These are phyloP conservation scores for Aspergillus niger DNA, from an alignment of 2,329 filamentous ascomycete species.

Conservation along the genomic window DNA sequence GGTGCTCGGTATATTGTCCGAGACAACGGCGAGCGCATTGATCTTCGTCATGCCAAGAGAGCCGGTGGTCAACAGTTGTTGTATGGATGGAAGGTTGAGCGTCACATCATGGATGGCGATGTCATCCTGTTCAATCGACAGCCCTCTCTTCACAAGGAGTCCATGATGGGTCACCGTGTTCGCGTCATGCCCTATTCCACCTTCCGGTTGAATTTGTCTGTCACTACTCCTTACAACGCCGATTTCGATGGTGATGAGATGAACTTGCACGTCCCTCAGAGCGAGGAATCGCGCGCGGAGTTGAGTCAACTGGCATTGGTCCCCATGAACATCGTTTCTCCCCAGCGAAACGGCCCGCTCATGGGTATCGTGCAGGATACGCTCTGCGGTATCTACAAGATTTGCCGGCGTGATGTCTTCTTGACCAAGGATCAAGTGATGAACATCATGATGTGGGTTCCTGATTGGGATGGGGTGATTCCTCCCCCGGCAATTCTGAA, in stretches of 20 bases:
- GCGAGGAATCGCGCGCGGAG: constrained; percentile 93
- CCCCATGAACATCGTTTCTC: constrained; percentile 97
- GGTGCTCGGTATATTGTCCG: constrained; percentile 96
- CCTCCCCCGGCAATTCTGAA: constrained; percentile 93
- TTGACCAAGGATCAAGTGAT: constrained; percentile 88
- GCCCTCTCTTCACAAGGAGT: constrained; percentile 98
- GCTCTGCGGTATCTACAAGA: constrained; percentile 93
- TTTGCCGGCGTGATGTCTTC: constrained; percentile 90
- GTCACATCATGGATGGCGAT: constrained; percentile 92
- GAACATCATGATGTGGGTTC: constrained; percentile 97
- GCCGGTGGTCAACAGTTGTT: constrained; percentile 79
- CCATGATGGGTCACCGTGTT: constrained; percentile 99
- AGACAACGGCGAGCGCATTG: constrained; percentile 89
- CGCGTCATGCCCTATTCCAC: constrained; percentile 99
- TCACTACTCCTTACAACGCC: constrained; percentile 98
- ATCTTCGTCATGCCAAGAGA: constrained; percentile 88
- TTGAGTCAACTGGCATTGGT: constrained; percentile 94
- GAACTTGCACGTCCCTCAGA: constrained; percentile 99
- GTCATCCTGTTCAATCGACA: constrained; percentile 99
- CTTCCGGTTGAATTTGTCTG: constrained; percentile 94
- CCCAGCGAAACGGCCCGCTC: constrained; percentile 90
- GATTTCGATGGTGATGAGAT: constrained; percentile 99
- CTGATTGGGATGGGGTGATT: constrained; percentile 94
- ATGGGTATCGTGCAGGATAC: constrained; percentile 99
- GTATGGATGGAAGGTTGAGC: constrained; percentile 98